These are phyloP conservation scores for Citrus hindsii DNA, from an alignment of 345 rosid species.

Conservation along the genomic window DNA sequence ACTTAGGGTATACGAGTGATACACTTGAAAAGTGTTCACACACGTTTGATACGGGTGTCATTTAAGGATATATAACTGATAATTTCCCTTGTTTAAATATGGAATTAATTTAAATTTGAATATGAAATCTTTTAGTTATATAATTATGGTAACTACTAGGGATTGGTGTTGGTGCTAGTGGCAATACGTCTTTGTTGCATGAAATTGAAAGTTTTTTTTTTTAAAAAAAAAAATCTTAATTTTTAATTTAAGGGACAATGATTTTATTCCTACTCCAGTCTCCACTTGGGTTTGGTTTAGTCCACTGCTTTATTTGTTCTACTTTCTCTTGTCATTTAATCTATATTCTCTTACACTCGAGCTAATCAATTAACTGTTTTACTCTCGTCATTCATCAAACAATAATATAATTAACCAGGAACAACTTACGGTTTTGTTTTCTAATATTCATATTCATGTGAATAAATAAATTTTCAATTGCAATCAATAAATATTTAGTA, in stretches of 20 bases:
- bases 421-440: too few species aligned
- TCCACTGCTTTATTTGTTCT: background rate
- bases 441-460: too few species aligned
- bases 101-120: background rate
- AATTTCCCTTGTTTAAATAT: background rate
- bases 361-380: background rate
- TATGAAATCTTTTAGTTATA: background rate
- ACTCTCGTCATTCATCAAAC: too few species aligned
- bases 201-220: background rate
- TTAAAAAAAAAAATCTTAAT: too few species aligned
- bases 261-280: conserved; percentile 5
- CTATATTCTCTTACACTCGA: background rate
- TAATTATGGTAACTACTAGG: background rate
- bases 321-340: background rate
- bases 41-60: too few species aligned
- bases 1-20: too few species aligned
- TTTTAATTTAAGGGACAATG: background rate
- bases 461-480: too few species aligned
- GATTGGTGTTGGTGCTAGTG: background rate
- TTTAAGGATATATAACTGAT: too few species aligned
- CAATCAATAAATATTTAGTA: too few species aligned
- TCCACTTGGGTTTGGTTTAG: background rate
- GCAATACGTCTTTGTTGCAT: background rate
- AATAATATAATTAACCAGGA: too few species aligned
- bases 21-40: too few species aligned